phyloP scores from a whole-genome alignment of 2,329 filamentous ascomycete genomes.

The Colletotrichum higginsianum region DNA sequence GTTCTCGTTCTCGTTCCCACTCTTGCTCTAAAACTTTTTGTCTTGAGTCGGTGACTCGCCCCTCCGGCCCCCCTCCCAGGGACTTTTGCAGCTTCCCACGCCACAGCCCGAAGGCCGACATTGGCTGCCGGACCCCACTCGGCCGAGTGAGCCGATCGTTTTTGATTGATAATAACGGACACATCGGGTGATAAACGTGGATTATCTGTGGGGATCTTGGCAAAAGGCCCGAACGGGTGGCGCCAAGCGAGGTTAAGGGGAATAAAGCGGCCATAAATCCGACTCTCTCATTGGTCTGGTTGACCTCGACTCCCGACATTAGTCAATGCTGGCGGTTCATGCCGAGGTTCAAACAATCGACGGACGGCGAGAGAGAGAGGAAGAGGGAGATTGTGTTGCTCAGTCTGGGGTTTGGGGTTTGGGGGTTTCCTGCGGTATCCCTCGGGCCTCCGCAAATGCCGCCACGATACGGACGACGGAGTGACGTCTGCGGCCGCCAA shows the following conservation, averaged over 20 bases:
- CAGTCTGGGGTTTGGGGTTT: conserved; percentile 17
- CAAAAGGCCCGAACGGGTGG: conserved; percentile 42
- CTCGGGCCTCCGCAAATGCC: conserved; percentile 9
- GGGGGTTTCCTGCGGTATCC: not conserved
- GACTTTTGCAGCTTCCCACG: conserved; percentile 33
- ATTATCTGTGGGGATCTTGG: conserved; percentile 26
- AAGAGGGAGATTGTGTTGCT: not conserved
- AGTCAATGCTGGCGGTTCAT: conserved; percentile 26
- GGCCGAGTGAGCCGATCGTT: conserved; percentile 35
- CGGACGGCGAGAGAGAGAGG: no score
- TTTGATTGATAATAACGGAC: conserved; percentile 24
- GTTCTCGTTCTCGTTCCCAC: conserved; percentile 9
- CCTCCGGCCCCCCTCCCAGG: conserved; percentile 1
- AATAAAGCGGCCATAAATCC: conserved; percentile 33
- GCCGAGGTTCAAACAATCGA: conserved; percentile 26
- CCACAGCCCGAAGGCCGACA: conserved; percentile 27
- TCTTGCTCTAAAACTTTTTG: conserved; percentile 19
- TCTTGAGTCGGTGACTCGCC: conserved; percentile 20
- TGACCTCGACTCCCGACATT: not conserved
- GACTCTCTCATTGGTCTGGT: conserved; percentile 2
- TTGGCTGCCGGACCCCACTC: conserved; percentile 28
- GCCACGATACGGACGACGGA: not conserved
- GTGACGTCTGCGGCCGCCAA: not conserved
- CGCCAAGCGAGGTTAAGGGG: conserved; percentile 36
- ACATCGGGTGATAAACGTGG: conserved; percentile 25